A percentile compares a stretch with the other conserved stretches of the same genome.
These are phyloP conservation scores for Chrysoporthe puriensis DNA, from an alignment of 2,329 filamentous ascomycete genomes.

Conservation along the genomic window DNA sequence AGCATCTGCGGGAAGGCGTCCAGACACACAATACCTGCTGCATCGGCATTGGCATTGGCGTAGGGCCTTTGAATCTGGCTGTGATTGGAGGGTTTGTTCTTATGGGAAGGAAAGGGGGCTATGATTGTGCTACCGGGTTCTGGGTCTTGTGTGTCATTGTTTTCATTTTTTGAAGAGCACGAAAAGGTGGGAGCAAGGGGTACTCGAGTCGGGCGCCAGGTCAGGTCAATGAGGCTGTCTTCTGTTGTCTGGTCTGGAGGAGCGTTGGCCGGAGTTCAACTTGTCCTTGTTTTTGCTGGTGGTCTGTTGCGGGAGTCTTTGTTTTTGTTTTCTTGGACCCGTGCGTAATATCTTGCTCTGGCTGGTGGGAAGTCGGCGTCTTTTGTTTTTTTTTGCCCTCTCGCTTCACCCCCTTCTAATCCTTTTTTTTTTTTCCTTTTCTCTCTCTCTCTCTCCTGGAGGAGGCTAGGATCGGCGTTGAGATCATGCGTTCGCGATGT, in stretches of 20 bases:
- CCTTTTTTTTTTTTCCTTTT: constrained; percentile 4
- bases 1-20: constrained; percentile 29
- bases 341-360: constrained; percentile 18
- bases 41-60: constrained; percentile 30
- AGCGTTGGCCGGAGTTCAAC: constrained; percentile 27
- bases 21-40: constrained; percentile 30
- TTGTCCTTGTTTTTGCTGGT: constrained; percentile 20
- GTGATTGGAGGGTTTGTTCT: constrained; percentile 23
- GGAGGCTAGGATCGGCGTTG: not conserved
- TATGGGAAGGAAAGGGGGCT: not conserved
- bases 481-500: constrained; percentile 8
- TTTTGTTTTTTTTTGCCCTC: too few species aligned
- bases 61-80: constrained; percentile 25
- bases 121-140: not conserved
- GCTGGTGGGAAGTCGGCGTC: constrained; percentile 15
- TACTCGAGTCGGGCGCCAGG: constrained; percentile 28
- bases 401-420: not conserved
- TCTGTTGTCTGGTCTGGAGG: constrained; percentile 25
- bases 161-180: not conserved
- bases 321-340: not conserved
- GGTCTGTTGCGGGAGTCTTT: constrained; percentile 11
- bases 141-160: not conserved
- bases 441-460: not conserved
- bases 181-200: constrained; percentile 20
- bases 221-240: constrained; percentile 18